Base-by-base conservation (phyloP, 139 green algal species). In the Chlamydomonas incerta region DNA sequence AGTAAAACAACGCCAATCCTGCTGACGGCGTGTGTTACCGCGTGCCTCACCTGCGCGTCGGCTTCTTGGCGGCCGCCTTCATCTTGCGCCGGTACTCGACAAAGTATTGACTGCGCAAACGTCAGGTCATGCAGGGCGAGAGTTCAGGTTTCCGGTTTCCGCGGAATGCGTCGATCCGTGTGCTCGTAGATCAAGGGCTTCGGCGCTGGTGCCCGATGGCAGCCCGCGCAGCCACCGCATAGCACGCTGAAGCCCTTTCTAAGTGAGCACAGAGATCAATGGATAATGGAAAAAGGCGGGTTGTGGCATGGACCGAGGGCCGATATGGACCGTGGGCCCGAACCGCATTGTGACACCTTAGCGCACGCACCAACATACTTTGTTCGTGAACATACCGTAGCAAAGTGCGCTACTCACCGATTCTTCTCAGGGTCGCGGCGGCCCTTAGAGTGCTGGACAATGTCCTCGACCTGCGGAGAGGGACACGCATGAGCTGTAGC, bases 381-480 rank as follows among this genome's bases (percentile, higher is more conserved):
- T 58, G 52, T 58, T 15, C 52, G 11, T 11, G 52, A 58, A 58
- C 18, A 24, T 24, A 62, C 55, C 18, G 9, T 24, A 62, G 55
- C 11, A 58, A 11, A 11, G 52, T 58, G 52, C 55, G 11, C 11
- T 5, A 8, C 24, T 66, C 60, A 83, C 75, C 77, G 55, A 14
- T 83, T 83, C 18, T 66, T 74, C 62, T 83, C 63, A 0, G 77
- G 77, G 47, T 83, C 77, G 17, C 77, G 63, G 10, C 77, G 77
- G 18, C 77, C 77, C 47, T 83, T 83, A 0, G 63, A 74, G 63
- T 83, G 77, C 41, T 83, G 77, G 18, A 83, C 37, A 29, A 83
- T 83, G 6, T 83, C 77, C 29, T 83, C 77, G 20, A 83, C 41
- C 41, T 50, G 41, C 41, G 8, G 6, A 50, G 5, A 8, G 41